Base-by-base conservation (phyloP, 164 flowering plant species). In the Paratinospora sagittata region DNA sequence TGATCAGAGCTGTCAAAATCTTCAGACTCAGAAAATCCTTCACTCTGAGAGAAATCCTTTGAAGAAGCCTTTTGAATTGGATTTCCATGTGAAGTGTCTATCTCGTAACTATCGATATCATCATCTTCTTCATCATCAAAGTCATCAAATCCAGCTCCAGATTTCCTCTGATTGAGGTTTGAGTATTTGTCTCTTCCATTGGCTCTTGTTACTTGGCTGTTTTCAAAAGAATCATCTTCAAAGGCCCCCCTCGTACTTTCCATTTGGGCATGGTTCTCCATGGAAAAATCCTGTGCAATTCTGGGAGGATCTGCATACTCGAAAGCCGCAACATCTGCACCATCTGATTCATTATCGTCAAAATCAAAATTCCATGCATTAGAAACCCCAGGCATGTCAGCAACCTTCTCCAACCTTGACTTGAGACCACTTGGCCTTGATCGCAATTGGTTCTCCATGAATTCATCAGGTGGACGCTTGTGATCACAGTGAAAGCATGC, bases 281-380 rank as follows among this genome's bases (percentile, higher is more conserved):
- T 52, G 61, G 85, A 75, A 79, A 77, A 75, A 64, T 77, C 85
- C 49, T 80, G 84, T 60, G 73, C 82, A 65, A 63, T 78, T 68
- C 74, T 84, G 23, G 81, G 81, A 58, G 99, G 76, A 84, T 96
- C 98, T 65, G 98, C 99, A 84, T 83, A 81, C 85, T 96, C 99
- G 77, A 93, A 96, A 52, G 98, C 93, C 74, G 98, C 97, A 74
- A 96, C 96, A 81, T 96, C 99, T 67, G 98, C 98, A 6, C 99
- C 99, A 84, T 96, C 99, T 65, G 98, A 96, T 83, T 91, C 98
- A 78, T 93, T 79, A 65, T 96, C 99, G 75, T 96, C 99, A 77
- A 96, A 93, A 73, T 96, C 89, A 69, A 91, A 96, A 74, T 96
- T 96, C 97, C 98, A 96, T 26, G 97, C 93, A 83, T 86, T 85